Evolutionary conservation across 129 eudicot genomes (phyloP).

Genomic region (Daucus carota): DH1_v3.0 NC_030381.2:47050501-47051000

Average conservation of each 20-base stretch:
- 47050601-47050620: slow-evolving; percentile 34
- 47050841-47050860: slow-evolving; percentile 89
- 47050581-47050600: slow-evolving; percentile 37
- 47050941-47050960: slow-evolving; percentile 28
- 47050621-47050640: slow-evolving; percentile 18
- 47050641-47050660: slow-evolving; percentile 23
- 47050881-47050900: slow-evolving; percentile 17
- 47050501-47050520: not conserved
- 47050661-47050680: slow-evolving; percentile 28
- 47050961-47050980: slow-evolving; percentile 28
- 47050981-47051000: slow-evolving; percentile 25
- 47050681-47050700: slow-evolving; percentile 19
- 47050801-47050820: slow-evolving; percentile 32
- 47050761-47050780: slow-evolving; percentile 27
- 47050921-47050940: slow-evolving; percentile 29
- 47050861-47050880: slow-evolving; percentile 24
- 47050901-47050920: slow-evolving; percentile 17
- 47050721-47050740: slow-evolving; percentile 32
- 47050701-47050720: slow-evolving; percentile 30
- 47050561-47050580: not conserved
- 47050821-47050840: slow-evolving; percentile 70
- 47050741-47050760: slow-evolving; percentile 50
- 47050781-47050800: slow-evolving; percentile 41
- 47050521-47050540: not conserved
- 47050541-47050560: not conserved